Evolutionary conservation across 768 basidiomycete genomes (phyloP).

Genomic region (Trametes cinnabarina): DNA sequence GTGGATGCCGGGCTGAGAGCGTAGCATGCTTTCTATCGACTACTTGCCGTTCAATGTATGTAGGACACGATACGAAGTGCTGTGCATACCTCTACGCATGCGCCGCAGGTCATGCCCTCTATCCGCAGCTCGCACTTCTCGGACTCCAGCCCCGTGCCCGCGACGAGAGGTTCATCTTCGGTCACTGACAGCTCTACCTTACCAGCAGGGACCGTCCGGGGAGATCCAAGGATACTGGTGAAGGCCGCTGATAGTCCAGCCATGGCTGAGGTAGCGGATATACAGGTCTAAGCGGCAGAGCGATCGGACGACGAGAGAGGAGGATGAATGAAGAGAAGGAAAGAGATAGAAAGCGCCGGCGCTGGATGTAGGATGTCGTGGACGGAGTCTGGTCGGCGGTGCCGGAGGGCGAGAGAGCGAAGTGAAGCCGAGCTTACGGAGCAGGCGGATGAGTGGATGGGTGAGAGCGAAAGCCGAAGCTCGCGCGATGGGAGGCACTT

Average conservation of each 20-base stretch:
- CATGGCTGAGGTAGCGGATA: constrained; percentile 8
- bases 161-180: constrained; percentile 31
- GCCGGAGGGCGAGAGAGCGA: constrained; percentile 2
- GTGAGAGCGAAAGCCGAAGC: background rate
- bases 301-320: background rate
- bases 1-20: constrained; percentile 82
- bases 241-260: constrained; percentile 16
- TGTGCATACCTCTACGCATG: constrained; percentile 77
- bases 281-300: background rate
- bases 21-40: constrained; percentile 84
- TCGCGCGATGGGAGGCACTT: constrained; percentile 13
- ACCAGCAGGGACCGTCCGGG: constrained; percentile 16
- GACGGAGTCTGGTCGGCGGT: constrained; percentile 8
- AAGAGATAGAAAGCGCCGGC: constrained; percentile 19
- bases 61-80: background rate
- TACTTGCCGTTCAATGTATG: constrained; percentile 26
- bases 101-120: constrained; percentile 88
- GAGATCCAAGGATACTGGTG: constrained; percentile 11
- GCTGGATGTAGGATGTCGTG: background rate
- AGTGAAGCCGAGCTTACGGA: constrained; percentile 8
- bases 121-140: constrained; percentile 77
- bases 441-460: background rate
- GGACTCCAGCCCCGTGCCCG: constrained; percentile 23
- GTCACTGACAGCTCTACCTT: constrained; percentile 30
- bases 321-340: constrained; percentile 9